Percentiles rank a stretch among this genome's conserved stretches.
phyloP scores from a whole-genome alignment of 2,329 filamentous ascomycete genomes.

The Aspergillus sp. region DNA sequence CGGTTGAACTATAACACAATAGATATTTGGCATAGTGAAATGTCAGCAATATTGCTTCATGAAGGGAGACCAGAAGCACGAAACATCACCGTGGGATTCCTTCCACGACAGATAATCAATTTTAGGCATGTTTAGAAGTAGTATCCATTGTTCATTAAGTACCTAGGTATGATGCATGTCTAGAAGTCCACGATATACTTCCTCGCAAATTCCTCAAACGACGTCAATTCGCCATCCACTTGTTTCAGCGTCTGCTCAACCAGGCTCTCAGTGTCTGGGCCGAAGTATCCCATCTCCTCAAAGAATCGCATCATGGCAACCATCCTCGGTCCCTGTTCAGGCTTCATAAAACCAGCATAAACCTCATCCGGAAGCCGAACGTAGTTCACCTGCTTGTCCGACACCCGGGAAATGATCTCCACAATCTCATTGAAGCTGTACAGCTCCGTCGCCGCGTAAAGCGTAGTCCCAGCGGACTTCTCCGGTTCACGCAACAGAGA shows the following conservation, averaged over 20 bases:
- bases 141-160: neutral
- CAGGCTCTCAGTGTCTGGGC: constrained; percentile 28
- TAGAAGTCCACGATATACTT: constrained; percentile 5
- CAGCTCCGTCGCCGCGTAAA: constrained; percentile 34
- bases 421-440: constrained; percentile 33
- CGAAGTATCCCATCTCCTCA: constrained; percentile 39
- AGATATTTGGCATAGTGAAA: no score
- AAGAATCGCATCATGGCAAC: constrained; percentile 27
- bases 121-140: neutral
- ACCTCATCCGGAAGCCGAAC: constrained; percentile 23
- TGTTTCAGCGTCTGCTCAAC: constrained; percentile 29
- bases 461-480: constrained; percentile 33
- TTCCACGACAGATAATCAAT: no score
- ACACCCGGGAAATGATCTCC: constrained; percentile 32
- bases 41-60: no score
- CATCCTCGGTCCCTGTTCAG: constrained; percentile 10
- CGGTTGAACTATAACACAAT: no score
- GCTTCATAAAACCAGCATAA: constrained; percentile 21
- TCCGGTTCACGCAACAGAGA: constrained; percentile 39
- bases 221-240: constrained; percentile 31
- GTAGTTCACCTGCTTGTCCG: constrained; percentile 38
- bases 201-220: constrained; percentile 35
- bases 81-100: no score
- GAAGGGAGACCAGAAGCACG: no score
- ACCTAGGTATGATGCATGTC: neutral